These are phyloP conservation scores for Thraustochytrium striatum DNA, from an alignment of 352 stramenopile genomes.

Conservation along the genomic window DNA sequence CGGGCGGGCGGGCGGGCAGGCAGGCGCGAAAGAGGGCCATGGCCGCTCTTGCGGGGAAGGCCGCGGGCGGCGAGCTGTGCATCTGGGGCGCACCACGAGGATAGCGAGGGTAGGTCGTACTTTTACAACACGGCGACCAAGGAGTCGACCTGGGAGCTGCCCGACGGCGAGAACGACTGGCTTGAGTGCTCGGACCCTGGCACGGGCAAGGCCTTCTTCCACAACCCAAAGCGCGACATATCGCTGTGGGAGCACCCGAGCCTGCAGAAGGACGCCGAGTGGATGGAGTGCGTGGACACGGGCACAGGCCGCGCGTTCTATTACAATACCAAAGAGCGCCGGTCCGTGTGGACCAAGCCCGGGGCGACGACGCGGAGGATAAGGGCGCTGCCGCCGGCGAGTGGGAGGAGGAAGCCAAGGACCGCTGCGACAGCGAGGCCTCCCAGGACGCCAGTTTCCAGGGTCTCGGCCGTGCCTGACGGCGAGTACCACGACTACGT, in stretches of 20 bases:
- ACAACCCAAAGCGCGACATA: background rate
- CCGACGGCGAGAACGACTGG: constrained; percentile 23
- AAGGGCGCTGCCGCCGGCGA: background rate
- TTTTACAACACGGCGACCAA: constrained; percentile 10
- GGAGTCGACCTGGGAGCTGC: constrained; percentile 19
- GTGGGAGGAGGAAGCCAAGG: no score
- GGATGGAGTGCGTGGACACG: constrained; percentile 40
- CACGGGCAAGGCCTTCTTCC: constrained; percentile 29
- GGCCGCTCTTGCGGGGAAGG: no score
- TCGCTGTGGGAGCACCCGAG: constrained; percentile 35
- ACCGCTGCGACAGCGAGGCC: background rate
- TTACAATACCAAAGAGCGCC: constrained; percentile 32
- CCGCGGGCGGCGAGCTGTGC: background rate
- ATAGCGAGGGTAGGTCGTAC: constrained; percentile 9
- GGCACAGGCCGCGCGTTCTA: constrained; percentile 13
- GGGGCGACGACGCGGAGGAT: background rate
- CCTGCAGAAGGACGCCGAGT: background rate
- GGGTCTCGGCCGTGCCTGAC: background rate
- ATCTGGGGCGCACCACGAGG: constrained; percentile 41
- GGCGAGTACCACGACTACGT: constrained; percentile 48
- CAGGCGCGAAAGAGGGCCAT: no score
- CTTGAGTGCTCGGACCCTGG: constrained; percentile 13
- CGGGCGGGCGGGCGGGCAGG: no score
- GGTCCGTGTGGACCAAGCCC: constrained; percentile 10
- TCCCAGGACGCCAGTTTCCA: background rate